Base-by-base conservation (phyloP, 768 basidiomycete genomes). In the Mycena galericulata region DNA sequence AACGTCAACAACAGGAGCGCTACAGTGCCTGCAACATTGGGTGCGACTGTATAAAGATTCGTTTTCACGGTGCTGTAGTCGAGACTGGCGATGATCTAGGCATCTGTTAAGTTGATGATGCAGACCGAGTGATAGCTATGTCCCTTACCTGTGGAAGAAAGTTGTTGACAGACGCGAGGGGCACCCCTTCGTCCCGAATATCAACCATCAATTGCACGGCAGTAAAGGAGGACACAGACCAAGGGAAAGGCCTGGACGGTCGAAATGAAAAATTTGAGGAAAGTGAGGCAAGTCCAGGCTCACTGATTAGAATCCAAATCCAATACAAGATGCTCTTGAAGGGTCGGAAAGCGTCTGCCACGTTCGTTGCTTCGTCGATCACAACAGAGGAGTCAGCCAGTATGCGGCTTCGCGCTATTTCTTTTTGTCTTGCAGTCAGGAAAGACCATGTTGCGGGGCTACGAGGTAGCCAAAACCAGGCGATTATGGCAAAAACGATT, bases 31-130 rank as follows among this genome's bases (percentile, higher is more conserved):
- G 56, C 40, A 49, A 87, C 76, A 71, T 87, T 87, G 2, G 87
- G 87, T 12, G 86, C 87, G 32, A 87, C 83, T 20, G 87, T 88
- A 68, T 79, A 81, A 26, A 88, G 76, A 67, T 88, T 88, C 15
- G 87, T 88, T 68, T 83, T 85, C 70, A 87, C 77, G 4, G 83
- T 56, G 54, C 62, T 65, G 50, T 65, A 72, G 12, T 72, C 38
- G 38, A 72, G 63, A 54, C 70, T 62, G 32, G 66, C 62, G 18
- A 71, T 68, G 32, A 71, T 72, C 62, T 71, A 18, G 22, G 27
- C 1, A 30, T 82, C 3, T 82, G 83, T 71, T 83, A 85, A 17
- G 82, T 36, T 26, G 29, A 20, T 26, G n/a, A 82, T 6, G 85
- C 76, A 58, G 83, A 27, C 84, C 82, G 36, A 84, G 84, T 49